Percentiles rank a stretch among this genome's conserved stretches.
Evolutionary conservation across 1,284 basidiomycete genomes (phyloP).

Genomic region (Limonomyces culmigenus): DNA sequence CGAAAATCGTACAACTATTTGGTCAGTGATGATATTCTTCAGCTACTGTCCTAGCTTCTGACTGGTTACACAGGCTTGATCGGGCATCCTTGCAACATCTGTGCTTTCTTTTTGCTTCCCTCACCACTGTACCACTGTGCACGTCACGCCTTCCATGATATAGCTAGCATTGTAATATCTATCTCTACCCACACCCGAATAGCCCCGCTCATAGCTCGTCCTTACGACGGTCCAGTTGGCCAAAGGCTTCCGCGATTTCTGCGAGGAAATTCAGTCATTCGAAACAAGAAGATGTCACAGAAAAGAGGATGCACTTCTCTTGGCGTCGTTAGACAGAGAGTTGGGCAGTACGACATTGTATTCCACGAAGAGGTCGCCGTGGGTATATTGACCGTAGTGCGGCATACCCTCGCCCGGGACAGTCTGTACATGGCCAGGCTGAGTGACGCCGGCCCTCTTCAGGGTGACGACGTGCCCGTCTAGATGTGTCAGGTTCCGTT

Average conservation of each 20-base stretch:
- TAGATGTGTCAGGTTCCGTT: constrained; percentile 75
- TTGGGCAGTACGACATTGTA: constrained; percentile 80
- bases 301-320: too few relatives aligned
- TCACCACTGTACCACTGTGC: background rate
- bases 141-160: background rate
- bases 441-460: constrained; percentile 64
- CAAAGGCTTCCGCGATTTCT: too few relatives aligned
- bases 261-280: too few relatives aligned
- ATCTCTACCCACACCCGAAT: constrained; percentile 6
- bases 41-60: too few relatives aligned
- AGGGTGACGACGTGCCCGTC: constrained; percentile 74
- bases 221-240: background rate
- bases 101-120: background rate
- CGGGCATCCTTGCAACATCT: too few relatives aligned
- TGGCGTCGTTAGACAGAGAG: constrained; percentile 43
- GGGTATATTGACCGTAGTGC: constrained; percentile 35
- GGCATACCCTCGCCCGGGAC: constrained; percentile 87
- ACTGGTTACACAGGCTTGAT: too few relatives aligned
- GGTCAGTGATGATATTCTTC: constrained; percentile 16
- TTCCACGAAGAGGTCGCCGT: constrained; percentile 81
- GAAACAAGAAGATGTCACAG: too few relatives aligned
- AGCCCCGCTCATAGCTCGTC: background rate
- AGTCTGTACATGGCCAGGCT: constrained; percentile 80
- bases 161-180: constrained; percentile 11
- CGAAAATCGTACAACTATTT: constrained; percentile 72